Evolutionary conservation across 2,329 filamentous ascomycete genomes (phyloP), one percentile per base, ranked within the genome.

Genomic region (Davidsoniella neocaledoniae): DNA sequence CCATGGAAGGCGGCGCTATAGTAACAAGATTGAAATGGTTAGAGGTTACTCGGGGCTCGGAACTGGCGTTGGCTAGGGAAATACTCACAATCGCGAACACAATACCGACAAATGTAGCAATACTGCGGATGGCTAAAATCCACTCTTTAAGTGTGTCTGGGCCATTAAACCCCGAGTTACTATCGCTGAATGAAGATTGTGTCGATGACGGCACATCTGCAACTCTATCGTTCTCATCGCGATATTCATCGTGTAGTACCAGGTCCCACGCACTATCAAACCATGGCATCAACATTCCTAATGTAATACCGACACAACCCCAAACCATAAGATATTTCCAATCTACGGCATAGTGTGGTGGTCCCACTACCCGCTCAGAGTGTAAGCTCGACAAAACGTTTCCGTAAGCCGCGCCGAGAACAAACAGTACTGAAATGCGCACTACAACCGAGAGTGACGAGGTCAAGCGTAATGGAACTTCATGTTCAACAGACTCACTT

Each of bases 201-300:
- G 25, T 9, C 2, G 25, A 10, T 12, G 33, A 23, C 37, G 53
- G 56, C 49, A 57, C 26, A 7, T 61, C 63, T 3, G 59, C 61
- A 12, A 58, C 59, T 10, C 62, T 60, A 25, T 60, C 59, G 5
- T 59, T 59, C 10, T 62, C 62, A 40, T n/a, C n/a, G 12, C 29
- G 17, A 19, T 61, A 58, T 7, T 68, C 66, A 55, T 45, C 41
- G 23, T 71, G 66, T 6, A 67, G 63, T 33, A 33, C 29, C 41
- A 72, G 68, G 53, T 81, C 77, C 77, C 83, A 91, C 8, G 87
- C 62, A 9, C 73, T 68, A 62, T 98, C 91, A 17, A 94, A 74
- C 75, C 81, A 90, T 1, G 91, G 91, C 51, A 96, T 66, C 46
- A 93, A 64, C 51, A 79, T 81, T 5, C 91, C 91, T 21, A 95